phyloP scores from a whole-genome alignment of 768 basidiomycete species.

The Termitomyces heimii region DNA sequence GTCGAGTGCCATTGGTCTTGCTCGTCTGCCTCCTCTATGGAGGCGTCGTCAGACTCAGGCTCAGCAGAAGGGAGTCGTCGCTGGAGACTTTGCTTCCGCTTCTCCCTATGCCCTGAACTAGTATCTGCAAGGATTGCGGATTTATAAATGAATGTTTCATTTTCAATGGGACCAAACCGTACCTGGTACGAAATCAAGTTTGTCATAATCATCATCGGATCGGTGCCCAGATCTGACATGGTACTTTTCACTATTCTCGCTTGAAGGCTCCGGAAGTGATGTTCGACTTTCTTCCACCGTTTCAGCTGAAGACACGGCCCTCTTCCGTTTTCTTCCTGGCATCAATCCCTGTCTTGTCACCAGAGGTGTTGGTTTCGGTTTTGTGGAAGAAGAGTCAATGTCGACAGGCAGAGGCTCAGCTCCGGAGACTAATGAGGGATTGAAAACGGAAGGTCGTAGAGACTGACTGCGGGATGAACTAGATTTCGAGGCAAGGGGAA shows the following conservation, averaged over 20 bases:
- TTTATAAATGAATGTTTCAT: not conserved
- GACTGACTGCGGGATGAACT: not conserved
- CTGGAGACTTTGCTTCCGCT: conserved; percentile 1
- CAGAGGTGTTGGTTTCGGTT: not conserved
- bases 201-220: conserved; percentile 1
- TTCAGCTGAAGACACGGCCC: conserved; percentile 11
- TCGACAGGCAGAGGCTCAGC: not conserved
- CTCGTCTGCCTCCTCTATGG: conserved; percentile 1
- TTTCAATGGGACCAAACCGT: not conserved
- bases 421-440: not conserved
- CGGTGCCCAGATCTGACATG: not conserved
- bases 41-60: conserved; percentile 1
- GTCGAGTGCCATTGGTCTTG: conserved; percentile 3
- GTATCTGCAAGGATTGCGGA: not conserved
- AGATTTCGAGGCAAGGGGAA: not conserved
- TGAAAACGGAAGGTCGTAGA: not conserved
- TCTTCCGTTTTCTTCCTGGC: conserved; percentile 17
- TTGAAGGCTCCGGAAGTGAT: not conserved
- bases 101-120: conserved; percentile 1
- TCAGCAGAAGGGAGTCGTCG: conserved; percentile 3
- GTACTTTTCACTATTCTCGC: not conserved
- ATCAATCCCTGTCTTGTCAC: not conserved
- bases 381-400: not conserved
- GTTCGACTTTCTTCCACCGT: not conserved
- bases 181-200: not conserved